Conservation (phyloP, 2,329 filamentous ascomycete species). For the Curvularia eragrostidis region DNA sequence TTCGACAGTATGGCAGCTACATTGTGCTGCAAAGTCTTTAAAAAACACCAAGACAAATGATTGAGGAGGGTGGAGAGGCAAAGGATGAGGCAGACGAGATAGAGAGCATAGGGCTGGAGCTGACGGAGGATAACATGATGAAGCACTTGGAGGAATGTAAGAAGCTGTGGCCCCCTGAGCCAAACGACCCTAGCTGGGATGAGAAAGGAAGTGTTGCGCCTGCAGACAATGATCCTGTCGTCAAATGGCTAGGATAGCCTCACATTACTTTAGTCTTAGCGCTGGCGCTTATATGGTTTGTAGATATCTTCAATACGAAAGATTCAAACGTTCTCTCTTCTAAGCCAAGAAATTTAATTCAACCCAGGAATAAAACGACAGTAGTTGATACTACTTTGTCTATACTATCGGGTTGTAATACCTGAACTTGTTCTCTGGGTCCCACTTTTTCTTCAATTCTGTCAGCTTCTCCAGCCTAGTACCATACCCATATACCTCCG, state of each 20-base stretch:
- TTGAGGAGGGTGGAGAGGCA: background rate
- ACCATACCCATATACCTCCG: conserved; percentile 44
- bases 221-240: conserved; percentile 2
- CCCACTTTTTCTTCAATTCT: conserved; percentile 39
- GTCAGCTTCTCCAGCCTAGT: conserved; percentile 33
- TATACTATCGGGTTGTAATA: conserved; percentile 37
- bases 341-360: background rate
- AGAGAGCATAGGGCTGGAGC: conserved; percentile 6
- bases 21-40: background rate
- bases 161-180: conserved; percentile 4
- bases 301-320: background rate
- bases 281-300: background rate
- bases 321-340: background rate
- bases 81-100: conserved; percentile 2
- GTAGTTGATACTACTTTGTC: background rate
- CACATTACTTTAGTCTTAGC: background rate
- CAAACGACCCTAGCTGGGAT: conserved; percentile 5
- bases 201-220: conserved; percentile 6
- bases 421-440: conserved; percentile 37
- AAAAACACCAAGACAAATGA: background rate
- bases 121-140: conserved; percentile 17
- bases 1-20: background rate
- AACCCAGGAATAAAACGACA: background rate
- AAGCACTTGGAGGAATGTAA: conserved; percentile 7
- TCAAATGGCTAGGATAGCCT: conserved; percentile 8